These are phyloP conservation scores for Ceratorhiza oryzae-sativae DNA, from an alignment of 1,284 basidiomycete species.

Conservation along the genomic window DNA sequence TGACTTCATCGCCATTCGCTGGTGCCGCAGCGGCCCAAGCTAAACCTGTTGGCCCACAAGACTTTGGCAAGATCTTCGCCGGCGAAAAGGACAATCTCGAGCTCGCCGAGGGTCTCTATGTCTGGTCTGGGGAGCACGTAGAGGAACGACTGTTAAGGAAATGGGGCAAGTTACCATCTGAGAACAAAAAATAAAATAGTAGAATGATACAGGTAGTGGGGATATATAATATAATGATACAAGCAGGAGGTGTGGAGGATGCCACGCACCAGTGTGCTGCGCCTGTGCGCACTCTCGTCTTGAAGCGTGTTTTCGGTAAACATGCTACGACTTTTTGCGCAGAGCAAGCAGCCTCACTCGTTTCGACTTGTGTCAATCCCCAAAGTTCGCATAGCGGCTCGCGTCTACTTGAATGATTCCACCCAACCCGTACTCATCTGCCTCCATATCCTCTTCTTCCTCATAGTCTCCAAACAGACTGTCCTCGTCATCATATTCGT, in stretches of 20 bases:
- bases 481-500: constrained; percentile 18
- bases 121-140: constrained; percentile 80
- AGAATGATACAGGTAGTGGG: constrained; percentile 18
- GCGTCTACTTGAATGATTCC: constrained; percentile 35
- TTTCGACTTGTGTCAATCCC: constrained; percentile 6
- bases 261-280: constrained; percentile 23
- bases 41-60: constrained; percentile 65
- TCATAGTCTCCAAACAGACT: constrained; percentile 26
- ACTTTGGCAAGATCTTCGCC: constrained; percentile 89
- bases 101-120: constrained; percentile 84
- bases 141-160: constrained; percentile 78
- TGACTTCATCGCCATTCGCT: constrained; percentile 76
- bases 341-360: constrained; percentile 16
- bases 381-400: constrained; percentile 32
- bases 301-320: constrained; percentile 9
- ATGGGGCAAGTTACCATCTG: constrained; percentile 64
- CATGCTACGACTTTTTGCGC: constrained; percentile 25
- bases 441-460: constrained; percentile 23
- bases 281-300: constrained; percentile 5
- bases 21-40: constrained; percentile 58
- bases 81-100: constrained; percentile 93
- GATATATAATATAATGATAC: constrained; percentile 9
- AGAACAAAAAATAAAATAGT: constrained; percentile 45
- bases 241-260: not conserved
- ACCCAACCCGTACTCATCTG: constrained; percentile 33